Evolutionary conservation across 2,329 filamentous ascomycete genomes (phyloP).

Genomic region (Fusarium torreyae): DNA sequence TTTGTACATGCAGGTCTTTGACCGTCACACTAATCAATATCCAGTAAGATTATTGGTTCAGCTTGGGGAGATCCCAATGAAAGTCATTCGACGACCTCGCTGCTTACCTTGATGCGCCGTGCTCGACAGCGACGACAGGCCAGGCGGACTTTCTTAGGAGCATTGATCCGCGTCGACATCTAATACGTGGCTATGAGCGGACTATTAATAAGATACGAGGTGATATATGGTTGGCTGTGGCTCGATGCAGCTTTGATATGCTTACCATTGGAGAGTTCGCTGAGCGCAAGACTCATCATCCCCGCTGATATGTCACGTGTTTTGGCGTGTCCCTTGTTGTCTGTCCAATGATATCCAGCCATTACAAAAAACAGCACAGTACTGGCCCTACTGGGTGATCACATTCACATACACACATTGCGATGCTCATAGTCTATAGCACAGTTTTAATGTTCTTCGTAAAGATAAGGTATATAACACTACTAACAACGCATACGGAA

Average conservation of each 20-base stretch:
- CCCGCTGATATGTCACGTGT: background rate
- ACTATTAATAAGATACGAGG: background rate
- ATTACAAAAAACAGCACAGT: no score
- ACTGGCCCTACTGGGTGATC: no score
- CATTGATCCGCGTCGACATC: conserved; percentile 22
- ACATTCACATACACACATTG: no score
- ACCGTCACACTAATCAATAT: conserved; percentile 54
- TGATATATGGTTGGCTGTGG: background rate
- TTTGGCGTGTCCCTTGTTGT: background rate
- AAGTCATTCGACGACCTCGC: background rate
- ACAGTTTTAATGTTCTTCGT: no score
- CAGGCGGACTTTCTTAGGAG: conserved; percentile 56
- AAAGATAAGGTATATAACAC: no score
- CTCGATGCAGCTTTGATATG: background rate
- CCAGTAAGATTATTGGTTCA: background rate
- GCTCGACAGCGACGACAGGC: conserved; percentile 57
- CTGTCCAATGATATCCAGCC: no score
- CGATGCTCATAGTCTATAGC: no score
- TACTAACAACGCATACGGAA: no score
- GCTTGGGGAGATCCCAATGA: background rate
- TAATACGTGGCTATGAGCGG: background rate
- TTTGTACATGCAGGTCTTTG: conserved; percentile 56
- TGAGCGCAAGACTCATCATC: background rate
- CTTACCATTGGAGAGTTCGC: no score
- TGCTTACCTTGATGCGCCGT: conserved; percentile 55